Evolutionary conservation across 1,284 basidiomycete genomes (phyloP).

Genomic region (Macrocystidia cucumis): DNA sequence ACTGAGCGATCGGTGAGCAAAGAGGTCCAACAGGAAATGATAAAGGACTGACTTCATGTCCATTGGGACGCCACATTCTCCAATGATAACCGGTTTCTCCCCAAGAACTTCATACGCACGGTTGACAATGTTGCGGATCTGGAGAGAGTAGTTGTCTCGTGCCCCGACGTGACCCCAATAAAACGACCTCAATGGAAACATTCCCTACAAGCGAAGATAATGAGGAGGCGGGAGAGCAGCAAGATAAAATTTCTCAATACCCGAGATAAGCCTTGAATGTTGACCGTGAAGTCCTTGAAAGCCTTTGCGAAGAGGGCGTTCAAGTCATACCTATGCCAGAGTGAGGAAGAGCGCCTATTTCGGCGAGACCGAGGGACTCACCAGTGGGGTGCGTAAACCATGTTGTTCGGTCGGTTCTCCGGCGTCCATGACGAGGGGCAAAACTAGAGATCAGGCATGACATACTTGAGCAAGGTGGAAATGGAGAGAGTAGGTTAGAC

Average conservation of each 20-base stretch:
- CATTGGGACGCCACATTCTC: slow-evolving; percentile 91
- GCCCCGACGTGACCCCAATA: slow-evolving; percentile 84
- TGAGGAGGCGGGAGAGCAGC: slow-evolving; percentile 4
- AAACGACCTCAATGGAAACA: slow-evolving; percentile 73
- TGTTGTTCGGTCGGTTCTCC: slow-evolving; percentile 55
- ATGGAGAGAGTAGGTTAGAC: slow-evolving; percentile 1
- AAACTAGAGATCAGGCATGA: slow-evolving; percentile 45
- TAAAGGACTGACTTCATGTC: slow-evolving; percentile 74
- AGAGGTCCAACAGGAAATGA: background rate
- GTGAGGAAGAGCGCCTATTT: too few species aligned
- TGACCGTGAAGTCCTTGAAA: slow-evolving; percentile 78
- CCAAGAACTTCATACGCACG: slow-evolving; percentile 62
- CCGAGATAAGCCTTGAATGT: slow-evolving; percentile 83
- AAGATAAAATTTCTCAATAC: too few species aligned
- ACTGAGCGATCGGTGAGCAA: slow-evolving; percentile 29
- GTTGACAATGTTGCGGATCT: slow-evolving; percentile 76
- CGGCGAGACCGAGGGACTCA: slow-evolving; percentile 29
- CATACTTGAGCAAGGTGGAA: too few species aligned
- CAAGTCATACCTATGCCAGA: slow-evolving; percentile 82
- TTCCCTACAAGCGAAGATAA: slow-evolving; percentile 47
- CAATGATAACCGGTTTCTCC: slow-evolving; percentile 77
- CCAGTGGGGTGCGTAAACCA: slow-evolving; percentile 92
- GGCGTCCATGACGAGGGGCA: slow-evolving; percentile 72
- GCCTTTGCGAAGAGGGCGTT: slow-evolving; percentile 78
- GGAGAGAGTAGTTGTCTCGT: slow-evolving; percentile 74